These are phyloP conservation scores for Cytospora schulzeri DNA, from an alignment of 2,329 filamentous ascomycete species.

Conservation along the genomic window DNA sequence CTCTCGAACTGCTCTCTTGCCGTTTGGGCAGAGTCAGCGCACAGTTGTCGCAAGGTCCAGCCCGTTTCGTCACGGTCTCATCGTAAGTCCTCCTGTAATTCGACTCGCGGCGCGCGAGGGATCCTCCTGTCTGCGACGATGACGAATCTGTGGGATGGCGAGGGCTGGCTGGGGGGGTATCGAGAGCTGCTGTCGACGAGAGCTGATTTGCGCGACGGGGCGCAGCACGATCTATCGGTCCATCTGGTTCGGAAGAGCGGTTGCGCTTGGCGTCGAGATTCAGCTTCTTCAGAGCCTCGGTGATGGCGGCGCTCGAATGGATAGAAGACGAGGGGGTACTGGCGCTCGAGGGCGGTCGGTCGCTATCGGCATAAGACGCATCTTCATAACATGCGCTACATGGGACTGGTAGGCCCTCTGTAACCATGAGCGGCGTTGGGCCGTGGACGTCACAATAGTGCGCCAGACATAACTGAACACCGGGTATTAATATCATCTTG, in stretches of 20 bases:
- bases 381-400: conserved; percentile 61
- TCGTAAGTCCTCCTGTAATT: conserved; percentile 66
- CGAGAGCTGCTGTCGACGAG: conserved; percentile 46
- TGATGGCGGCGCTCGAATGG: conserved; percentile 41
- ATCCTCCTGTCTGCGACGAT: conserved; percentile 31
- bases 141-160: conserved; percentile 36
- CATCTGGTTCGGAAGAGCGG: conserved; percentile 49
- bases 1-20: conserved; percentile 35
- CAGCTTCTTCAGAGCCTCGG: conserved; percentile 52
- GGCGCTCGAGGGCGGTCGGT: conserved; percentile 45
- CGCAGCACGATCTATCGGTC: conserved; percentile 45
- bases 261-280: conserved; percentile 45
- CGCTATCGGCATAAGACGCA: conserved; percentile 36
- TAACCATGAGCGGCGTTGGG: conserved; percentile 70
- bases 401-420: conserved; percentile 63
- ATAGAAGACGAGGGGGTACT: conserved; percentile 38
- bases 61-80: conserved; percentile 64
- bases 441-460: conserved; percentile 73
- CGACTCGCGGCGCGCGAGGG: conserved; percentile 51
- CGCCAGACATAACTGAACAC: conserved; percentile 66
- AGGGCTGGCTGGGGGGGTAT: conserved; percentile 62
- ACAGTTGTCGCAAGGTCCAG: conserved; percentile 69
- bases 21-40: conserved; percentile 64
- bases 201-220: conserved; percentile 42
- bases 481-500: conserved; percentile 42